phyloP scores from a whole-genome alignment of 805 yeast genomes.

The Torulaspora quercuum region DNA sequence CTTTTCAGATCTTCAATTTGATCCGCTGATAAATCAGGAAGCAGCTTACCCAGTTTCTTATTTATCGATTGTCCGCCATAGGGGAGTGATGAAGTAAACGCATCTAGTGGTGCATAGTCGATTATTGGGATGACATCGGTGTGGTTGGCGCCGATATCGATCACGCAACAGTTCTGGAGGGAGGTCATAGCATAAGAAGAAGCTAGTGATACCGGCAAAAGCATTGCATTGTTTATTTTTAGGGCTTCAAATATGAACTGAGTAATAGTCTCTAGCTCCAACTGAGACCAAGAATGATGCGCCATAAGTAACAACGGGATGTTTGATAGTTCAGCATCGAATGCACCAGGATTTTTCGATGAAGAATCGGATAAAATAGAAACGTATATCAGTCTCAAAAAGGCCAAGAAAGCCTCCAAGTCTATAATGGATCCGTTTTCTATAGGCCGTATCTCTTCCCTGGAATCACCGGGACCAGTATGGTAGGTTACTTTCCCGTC shows the following conservation, averaged over 20 bases:
- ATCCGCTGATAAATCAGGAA: conserved; percentile 52
- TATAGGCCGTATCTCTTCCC: conserved; percentile 54
- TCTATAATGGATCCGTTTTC: conserved; percentile 60
- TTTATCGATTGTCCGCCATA: conserved; percentile 69
- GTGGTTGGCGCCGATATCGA: conserved; percentile 74
- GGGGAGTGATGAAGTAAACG: conserved; percentile 48
- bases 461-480: conserved; percentile 36
- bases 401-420: conserved; percentile 65
- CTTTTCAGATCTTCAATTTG: conserved; percentile 75
- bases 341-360: conserved; percentile 28
- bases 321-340: conserved; percentile 37
- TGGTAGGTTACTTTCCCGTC: conserved; percentile 34
- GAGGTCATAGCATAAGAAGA: conserved; percentile 70
- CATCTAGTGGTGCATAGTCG: conserved; percentile 60
- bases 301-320: conserved; percentile 69
- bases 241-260: conserved; percentile 71
- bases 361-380: conserved; percentile 40
- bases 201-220: conserved; percentile 65
- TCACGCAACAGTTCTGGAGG: conserved; percentile 62
- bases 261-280: conserved; percentile 64
- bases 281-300: conserved; percentile 66
- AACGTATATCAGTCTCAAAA: conserved; percentile 46
- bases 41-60: conserved; percentile 44
- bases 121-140: conserved; percentile 79
- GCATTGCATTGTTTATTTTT: conserved; percentile 66